Base-by-base conservation (phyloP, 2,329 filamentous ascomycete species). In the Pseudofabraea citricarpa region DNA sequence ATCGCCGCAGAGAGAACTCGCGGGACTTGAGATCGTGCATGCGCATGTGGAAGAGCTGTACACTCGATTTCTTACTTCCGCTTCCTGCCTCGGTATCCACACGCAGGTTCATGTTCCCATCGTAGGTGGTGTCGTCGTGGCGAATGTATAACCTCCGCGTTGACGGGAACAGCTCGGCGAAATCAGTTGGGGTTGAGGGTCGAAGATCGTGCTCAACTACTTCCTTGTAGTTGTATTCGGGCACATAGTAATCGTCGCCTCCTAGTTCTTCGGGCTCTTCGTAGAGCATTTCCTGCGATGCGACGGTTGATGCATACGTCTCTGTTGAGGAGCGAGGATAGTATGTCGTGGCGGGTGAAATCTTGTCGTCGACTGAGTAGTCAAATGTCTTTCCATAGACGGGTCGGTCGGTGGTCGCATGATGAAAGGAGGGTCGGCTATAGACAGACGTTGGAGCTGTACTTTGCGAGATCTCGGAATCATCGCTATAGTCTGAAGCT, bases 41-140 rank as follows among this genome's bases (percentile, higher is more conserved):
- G 57, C 90, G 86, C 47, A 97, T 73, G 64, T 98, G 91, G 67
- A 96, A 97, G 37, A 98, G 81, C 61, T 83, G 79, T 9, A 81
- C 67, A 5, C 82, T 87, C 56, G 86, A 80, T 50, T 81, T 77
- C 51, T 77, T 77, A 23, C 38, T 35, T 9, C 43, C 43, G 20
- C 75, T 74, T 20, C 71, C 68, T 36, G 87, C 77, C 50, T 86
- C 72, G 5, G 88, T 91, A 61, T 95, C 90, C 46, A 97, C 75
- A 23, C 90, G 83, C 45, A 98, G 74, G 62, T 97, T 97, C 89
- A 96, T 94, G 71, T 96, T 95, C 26, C 91, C 91, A 62, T 98
- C 91, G 4, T 83, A 68, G 0, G 90, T 93, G 38, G 87, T 81
- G 65, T 96, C 89, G 61, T 97, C 93, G 61, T 97, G 91, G 21